Evolutionary conservation across 2,329 filamentous ascomycete genomes (phyloP).

Genomic region (Xylaria digitata): DNA sequence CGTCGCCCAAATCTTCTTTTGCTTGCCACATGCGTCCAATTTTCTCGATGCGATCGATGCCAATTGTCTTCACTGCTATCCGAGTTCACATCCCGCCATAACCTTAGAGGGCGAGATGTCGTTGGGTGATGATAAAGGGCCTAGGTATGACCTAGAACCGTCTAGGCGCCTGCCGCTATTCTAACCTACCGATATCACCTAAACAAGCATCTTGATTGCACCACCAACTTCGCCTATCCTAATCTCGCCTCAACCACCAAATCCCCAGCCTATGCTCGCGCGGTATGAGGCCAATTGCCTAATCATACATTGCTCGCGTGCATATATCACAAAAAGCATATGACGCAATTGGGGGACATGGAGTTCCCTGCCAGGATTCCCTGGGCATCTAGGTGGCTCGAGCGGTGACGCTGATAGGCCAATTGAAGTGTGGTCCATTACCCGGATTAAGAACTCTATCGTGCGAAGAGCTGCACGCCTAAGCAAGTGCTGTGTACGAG

Average conservation of each 20-base stretch:
- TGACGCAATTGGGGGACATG: slow-evolving; percentile 35
- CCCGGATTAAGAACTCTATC: slow-evolving; percentile 26
- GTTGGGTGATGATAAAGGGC: slow-evolving; percentile 4
- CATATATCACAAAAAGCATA: slow-evolving; percentile 18
- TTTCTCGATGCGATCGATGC: slow-evolving; percentile 1
- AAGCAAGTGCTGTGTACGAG: slow-evolving; percentile 21
- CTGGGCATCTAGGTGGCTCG: slow-evolving; percentile 29
- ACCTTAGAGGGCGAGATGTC: slow-evolving; percentile 2
- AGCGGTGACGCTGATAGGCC: slow-evolving; percentile 44
- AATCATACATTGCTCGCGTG: slow-evolving; percentile 13
- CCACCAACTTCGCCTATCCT: neutral
- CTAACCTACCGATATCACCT: slow-evolving; percentile 9
- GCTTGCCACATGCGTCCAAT: slow-evolving; percentile 18
- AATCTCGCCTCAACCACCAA: neutral
- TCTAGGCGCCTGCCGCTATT: slow-evolving; percentile 23
- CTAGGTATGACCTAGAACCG: slow-evolving; percentile 2
- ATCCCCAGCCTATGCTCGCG: slow-evolving; percentile 13
- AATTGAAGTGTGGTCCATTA: slow-evolving; percentile 38
- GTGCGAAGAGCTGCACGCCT: slow-evolving; percentile 15
- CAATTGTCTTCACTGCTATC: slow-evolving; percentile 13
- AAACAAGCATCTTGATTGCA: slow-evolving; percentile 12
- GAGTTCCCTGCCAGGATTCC: slow-evolving; percentile 11
- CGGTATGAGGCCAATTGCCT: slow-evolving; percentile 22
- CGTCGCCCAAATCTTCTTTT: slow-evolving; percentile 15
- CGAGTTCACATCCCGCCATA: slow-evolving; percentile 5